Percentiles rank a stretch among this genome's conserved stretches.
phyloP scores from a whole-genome alignment of 441 rosid species.

The Pelargonium citronellum region DNA sequence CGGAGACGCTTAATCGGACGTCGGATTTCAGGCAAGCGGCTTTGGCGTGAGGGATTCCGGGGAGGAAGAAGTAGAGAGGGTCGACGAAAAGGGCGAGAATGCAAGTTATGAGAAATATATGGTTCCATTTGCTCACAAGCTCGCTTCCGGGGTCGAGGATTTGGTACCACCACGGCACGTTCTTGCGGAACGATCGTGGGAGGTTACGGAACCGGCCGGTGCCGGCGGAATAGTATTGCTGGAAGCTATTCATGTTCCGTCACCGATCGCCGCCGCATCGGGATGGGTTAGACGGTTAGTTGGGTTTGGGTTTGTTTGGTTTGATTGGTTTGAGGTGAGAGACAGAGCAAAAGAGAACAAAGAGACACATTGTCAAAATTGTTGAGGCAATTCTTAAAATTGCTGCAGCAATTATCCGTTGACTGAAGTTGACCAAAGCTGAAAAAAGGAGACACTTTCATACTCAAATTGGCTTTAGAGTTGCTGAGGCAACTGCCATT shows the following conservation, averaged over 20 bases:
- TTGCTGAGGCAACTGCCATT: too few species aligned
- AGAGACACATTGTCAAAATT: too few species aligned
- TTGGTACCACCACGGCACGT: slow-evolving; percentile 57
- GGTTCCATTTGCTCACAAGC: slow-evolving; percentile 72
- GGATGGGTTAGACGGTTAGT: too few species aligned
- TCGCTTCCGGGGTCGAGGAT: slow-evolving; percentile 74
- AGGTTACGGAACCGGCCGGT: not conserved
- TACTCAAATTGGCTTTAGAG: too few species aligned
- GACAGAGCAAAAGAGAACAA: not conserved
- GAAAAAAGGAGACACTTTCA: too few species aligned
- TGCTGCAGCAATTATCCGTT: too few species aligned
- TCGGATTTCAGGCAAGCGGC: slow-evolving; percentile 50
- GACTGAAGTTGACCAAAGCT: too few species aligned
- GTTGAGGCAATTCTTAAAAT: too few species aligned
- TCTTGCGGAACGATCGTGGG: slow-evolving; percentile 3
- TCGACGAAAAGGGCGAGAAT: slow-evolving; percentile 75
- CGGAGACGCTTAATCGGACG: slow-evolving; percentile 37
- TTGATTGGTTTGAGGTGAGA: not conserved
- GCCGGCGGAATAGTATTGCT: slow-evolving; percentile 6
- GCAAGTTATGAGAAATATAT: slow-evolving; percentile 60
- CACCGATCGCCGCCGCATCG: not conserved
- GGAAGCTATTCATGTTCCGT: slow-evolving; percentile 4
- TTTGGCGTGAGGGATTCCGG: slow-evolving; percentile 45
- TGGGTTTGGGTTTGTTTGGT: too few species aligned
- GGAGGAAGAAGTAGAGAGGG: slow-evolving; percentile 80